phyloP scores from a whole-genome alignment of 139 green algal genomes.

The Astrephomene gubernaculifera region DNA sequence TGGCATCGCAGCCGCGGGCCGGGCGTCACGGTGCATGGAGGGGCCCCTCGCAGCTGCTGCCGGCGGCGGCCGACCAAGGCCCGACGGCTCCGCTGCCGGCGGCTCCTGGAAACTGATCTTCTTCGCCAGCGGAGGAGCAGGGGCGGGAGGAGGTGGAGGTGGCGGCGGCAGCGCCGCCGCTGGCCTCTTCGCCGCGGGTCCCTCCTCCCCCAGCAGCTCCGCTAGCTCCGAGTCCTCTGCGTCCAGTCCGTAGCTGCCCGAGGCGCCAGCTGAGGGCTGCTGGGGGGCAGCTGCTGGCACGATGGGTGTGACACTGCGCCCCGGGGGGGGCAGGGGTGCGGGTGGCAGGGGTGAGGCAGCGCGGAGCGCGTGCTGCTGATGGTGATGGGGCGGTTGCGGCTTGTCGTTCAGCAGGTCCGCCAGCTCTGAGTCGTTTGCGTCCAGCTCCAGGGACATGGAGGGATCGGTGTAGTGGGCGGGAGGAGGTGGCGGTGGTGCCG shows the following conservation, averaged over 20 bases:
- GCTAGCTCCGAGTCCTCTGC: conserved; percentile 31
- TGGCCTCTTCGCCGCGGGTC: no score
- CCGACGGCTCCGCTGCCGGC: not conserved
- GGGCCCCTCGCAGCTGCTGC: not conserved
- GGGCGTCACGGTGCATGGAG: not conserved
- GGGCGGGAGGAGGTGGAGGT: not conserved
- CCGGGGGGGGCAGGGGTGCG: not conserved
- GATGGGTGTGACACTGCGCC: not conserved
- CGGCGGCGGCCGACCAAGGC: no score
- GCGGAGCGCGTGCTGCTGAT: no score
- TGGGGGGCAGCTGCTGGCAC: not conserved
- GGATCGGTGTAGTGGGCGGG: conserved; percentile 9
- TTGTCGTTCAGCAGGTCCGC: not conserved
- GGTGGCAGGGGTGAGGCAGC: not conserved
- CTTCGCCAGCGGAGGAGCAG: not conserved
- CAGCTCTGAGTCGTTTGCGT: conserved; percentile 9
- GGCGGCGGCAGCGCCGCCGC: not conserved
- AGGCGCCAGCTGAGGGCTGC: not conserved
- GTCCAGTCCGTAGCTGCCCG: not conserved
- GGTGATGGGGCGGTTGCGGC: no score
- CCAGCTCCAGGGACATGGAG: not conserved
- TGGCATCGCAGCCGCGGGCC: no score
- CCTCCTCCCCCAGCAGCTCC: not conserved
- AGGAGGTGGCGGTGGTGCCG: not conserved
- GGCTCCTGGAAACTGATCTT: conserved; percentile 29